These are phyloP conservation scores for Lavandula angustifolia DNA, from an alignment of 257 asterid genomes.

Conservation along the genomic window DNA sequence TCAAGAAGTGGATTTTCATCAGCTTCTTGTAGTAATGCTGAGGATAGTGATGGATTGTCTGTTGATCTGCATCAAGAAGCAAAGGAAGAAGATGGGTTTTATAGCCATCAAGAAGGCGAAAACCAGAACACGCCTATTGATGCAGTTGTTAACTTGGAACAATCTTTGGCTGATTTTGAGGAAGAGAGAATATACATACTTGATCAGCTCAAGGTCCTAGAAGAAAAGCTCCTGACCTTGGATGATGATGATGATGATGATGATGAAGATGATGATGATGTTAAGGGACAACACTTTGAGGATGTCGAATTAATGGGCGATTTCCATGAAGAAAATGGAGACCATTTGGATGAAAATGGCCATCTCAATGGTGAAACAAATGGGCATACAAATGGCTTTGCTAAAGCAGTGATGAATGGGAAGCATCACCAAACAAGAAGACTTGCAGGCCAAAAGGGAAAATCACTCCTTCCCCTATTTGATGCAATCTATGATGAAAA, in stretches of 20 bases:
- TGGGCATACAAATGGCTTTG: slow-evolving; percentile 55
- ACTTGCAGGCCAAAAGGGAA: slow-evolving; percentile 50
- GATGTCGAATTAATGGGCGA: slow-evolving; percentile 41
- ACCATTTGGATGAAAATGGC: slow-evolving; percentile 34
- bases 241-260: slow-evolving; percentile 52
- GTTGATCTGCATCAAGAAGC: slow-evolving; percentile 71
- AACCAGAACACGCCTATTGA: slow-evolving; percentile 60
- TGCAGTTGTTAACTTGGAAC: slow-evolving; percentile 73
- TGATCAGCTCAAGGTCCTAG: slow-evolving; percentile 81
- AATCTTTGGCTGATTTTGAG: slow-evolving; percentile 84
- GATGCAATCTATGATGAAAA: slow-evolving; percentile 66
- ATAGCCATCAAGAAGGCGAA: slow-evolving; percentile 39
- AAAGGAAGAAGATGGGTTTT: slow-evolving; percentile 57
- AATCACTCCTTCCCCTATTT: slow-evolving; percentile 85
- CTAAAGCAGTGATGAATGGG: slow-evolving; percentile 36
- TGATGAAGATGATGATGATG: slow-evolving; percentile 38
- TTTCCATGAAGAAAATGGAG: slow-evolving; percentile 39
- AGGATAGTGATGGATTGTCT: slow-evolving; percentile 80
- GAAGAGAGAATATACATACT: slow-evolving; percentile 83
- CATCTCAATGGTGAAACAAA: slow-evolving; percentile 38
- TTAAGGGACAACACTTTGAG: slow-evolving; percentile 45
- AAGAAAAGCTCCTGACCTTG: slow-evolving; percentile 70
- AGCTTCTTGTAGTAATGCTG: slow-evolving; percentile 74
- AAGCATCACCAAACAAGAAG: slow-evolving; percentile 41
- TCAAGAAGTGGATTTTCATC: slow-evolving; percentile 70